Conservation (phyloP, 352 stramenopile species). For the Phytophthora pisi region DNA sequence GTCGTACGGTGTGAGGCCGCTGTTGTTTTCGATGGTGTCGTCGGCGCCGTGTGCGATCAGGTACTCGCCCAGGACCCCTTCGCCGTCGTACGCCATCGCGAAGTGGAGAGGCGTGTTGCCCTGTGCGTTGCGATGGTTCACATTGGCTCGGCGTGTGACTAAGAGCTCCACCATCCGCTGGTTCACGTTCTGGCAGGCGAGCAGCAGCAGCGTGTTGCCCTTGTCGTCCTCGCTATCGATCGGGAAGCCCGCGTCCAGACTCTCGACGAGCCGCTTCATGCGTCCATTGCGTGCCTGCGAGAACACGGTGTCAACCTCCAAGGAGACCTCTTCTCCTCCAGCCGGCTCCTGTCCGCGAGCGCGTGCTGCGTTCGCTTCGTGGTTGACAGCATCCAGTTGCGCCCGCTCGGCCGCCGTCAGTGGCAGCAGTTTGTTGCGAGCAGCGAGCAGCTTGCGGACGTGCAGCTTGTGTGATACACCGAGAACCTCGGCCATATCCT, state of each 20-base stretch:
- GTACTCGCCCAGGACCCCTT: conserved; percentile 91
- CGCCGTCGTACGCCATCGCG: conserved; percentile 92
- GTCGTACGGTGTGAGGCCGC: conserved; percentile 94
- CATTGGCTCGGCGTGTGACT: conserved; percentile 78
- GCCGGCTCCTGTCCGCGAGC: conserved; percentile 33
- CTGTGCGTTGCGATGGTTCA: conserved; percentile 93
- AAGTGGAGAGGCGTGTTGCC: conserved; percentile 95
- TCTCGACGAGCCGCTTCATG: conserved; percentile 90
- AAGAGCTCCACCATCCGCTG: conserved; percentile 90
- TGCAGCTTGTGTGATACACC: conserved; percentile 93
- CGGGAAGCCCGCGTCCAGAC: conserved; percentile 88
- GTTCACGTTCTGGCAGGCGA: conserved; percentile 92
- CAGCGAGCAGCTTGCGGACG: conserved; percentile 89
- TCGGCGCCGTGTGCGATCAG: conserved; percentile 93
- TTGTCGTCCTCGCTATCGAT: conserved; percentile 92
- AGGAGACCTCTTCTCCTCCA: conserved; percentile 30
- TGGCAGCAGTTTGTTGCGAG: conserved; percentile 89
- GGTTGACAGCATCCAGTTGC: conserved; percentile 68
- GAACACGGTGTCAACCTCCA: conserved; percentile 84
- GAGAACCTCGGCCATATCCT: conserved; percentile 92
- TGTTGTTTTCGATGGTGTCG: conserved; percentile 94
- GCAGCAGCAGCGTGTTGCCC: conserved; percentile 91
- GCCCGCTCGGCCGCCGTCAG: conserved; percentile 73
- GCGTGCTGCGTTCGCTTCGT: conserved; percentile 51
- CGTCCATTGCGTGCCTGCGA: conserved; percentile 90